phyloP scores from a whole-genome alignment of 2,329 filamentous ascomycete genomes.

The Chrysoporthe deuterocubensis region DNA sequence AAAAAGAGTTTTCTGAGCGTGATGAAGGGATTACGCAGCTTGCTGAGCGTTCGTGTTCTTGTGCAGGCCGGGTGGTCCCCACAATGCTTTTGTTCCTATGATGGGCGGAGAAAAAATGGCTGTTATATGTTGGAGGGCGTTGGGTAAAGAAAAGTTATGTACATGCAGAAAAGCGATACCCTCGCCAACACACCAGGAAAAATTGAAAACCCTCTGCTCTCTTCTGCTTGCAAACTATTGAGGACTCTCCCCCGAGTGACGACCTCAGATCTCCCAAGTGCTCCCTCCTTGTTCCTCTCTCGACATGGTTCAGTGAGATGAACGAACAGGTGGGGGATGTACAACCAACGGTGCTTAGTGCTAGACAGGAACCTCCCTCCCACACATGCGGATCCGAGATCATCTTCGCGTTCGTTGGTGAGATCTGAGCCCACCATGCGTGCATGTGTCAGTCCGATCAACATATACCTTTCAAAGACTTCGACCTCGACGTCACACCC shows the following conservation, averaged over 20 bases:
- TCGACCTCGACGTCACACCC: conserved; percentile 1
- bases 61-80: not conserved
- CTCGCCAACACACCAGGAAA: not conserved
- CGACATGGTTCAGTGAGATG: not conserved
- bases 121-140: not conserved
- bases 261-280: not conserved
- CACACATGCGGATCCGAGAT: not conserved
- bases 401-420: not conserved
- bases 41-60: conserved; percentile 12
- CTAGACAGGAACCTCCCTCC: too few relatives aligned
- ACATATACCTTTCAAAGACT: not conserved
- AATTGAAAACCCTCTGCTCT: conserved; percentile 7
- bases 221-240: not conserved
- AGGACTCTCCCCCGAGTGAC: not conserved
- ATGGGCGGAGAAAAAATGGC: not conserved
- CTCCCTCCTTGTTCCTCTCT: not conserved
- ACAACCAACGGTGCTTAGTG: not conserved
- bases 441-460: not conserved
- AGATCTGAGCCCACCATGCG: not conserved
- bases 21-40: conserved; percentile 9
- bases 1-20: not conserved
- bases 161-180: not conserved
- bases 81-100: not conserved
- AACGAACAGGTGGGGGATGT: conserved; percentile 1
- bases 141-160: conserved; percentile 10